A percentile compares a stretch with the other conserved stretches of the same genome.
These are phyloP conservation scores for Galium porrigens DNA, from an alignment of 305 asterid genomes.

Conservation along the genomic window DNA sequence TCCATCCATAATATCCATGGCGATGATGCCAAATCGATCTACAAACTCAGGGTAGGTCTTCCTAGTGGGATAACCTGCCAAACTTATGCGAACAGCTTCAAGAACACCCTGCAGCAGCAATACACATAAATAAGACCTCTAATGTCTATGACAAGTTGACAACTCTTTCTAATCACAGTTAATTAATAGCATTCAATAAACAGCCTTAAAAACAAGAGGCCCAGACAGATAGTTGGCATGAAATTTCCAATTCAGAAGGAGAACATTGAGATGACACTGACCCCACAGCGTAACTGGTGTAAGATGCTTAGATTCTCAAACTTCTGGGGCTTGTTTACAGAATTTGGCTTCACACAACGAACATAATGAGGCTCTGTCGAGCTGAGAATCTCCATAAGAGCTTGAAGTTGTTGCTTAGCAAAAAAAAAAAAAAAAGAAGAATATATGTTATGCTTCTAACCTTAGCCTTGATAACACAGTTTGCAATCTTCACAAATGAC, in stretches of 20 bases:
- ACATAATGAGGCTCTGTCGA: slow-evolving; percentile 93
- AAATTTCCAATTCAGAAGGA: slow-evolving; percentile 3
- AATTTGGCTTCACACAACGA: slow-evolving; percentile 96
- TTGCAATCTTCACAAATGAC: background rate
- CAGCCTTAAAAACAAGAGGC: background rate
- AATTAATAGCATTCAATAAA: background rate
- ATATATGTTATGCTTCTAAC: background rate
- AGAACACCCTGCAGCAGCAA: slow-evolving; percentile 70
- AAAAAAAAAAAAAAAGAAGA: background rate
- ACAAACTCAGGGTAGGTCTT: slow-evolving; percentile 86
- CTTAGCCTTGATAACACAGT: background rate
- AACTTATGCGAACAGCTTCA: slow-evolving; percentile 96
- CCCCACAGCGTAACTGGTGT: slow-evolving; percentile 99
- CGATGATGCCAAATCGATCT: slow-evolving; percentile 80
- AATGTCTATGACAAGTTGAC: background rate
- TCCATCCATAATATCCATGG: slow-evolving; percentile 60
- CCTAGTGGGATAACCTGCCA: slow-evolving; percentile 98
- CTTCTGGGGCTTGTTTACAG: slow-evolving; percentile 66
- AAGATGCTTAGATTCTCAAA: slow-evolving; percentile 80
- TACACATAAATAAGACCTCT: slow-evolving; percentile 2
- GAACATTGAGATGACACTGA: slow-evolving; percentile 28
- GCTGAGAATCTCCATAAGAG: slow-evolving; percentile 94
- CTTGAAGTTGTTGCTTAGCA: slow-evolving; percentile 90
- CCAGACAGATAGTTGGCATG: background rate
- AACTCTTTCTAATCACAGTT: slow-evolving; percentile 1